A percentile compares a stretch with the other conserved stretches of the same genome.
Evolutionary conservation across 305 asterid genomes (phyloP).

Genomic region (Ajuga reptans): DNA sequence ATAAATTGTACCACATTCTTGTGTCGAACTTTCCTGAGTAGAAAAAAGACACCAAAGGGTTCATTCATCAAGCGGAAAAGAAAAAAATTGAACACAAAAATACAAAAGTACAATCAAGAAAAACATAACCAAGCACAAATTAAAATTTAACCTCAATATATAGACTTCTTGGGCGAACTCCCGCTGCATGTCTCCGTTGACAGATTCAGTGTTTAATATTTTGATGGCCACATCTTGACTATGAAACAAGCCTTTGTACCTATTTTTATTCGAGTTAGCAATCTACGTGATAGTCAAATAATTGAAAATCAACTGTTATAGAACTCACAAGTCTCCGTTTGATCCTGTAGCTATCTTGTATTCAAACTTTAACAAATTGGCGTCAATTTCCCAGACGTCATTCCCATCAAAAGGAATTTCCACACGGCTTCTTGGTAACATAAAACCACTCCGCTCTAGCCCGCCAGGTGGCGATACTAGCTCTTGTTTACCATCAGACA

Average conservation of each 20-base stretch:
- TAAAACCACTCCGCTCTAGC: conserved; percentile 26
- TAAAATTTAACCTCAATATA: conserved; percentile 54
- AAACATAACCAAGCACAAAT: background rate
- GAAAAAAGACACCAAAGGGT: conserved; percentile 12
- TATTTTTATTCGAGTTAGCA: conserved; percentile 23
- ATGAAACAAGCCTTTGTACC: conserved; percentile 61
- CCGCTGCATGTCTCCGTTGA: conserved; percentile 40
- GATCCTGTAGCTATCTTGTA: conserved; percentile 58
- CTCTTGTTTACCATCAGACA: conserved; percentile 28
- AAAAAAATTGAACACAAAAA: background rate
- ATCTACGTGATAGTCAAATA: background rate
- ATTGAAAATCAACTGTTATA: background rate
- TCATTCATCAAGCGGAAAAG: background rate
- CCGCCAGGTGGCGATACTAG: conserved; percentile 24
- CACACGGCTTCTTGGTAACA: conserved; percentile 28
- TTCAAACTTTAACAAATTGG: conserved; percentile 46
- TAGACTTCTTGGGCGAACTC: conserved; percentile 80
- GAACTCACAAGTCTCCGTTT: conserved; percentile 63
- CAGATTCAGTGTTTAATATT: conserved; percentile 46
- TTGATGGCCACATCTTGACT: conserved; percentile 86
- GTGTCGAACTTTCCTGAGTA: conserved; percentile 78
- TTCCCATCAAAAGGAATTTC: conserved; percentile 44
- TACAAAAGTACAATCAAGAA: background rate
- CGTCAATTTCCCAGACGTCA: conserved; percentile 81
- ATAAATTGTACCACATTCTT: conserved; percentile 74